Base-by-base conservation (phyloP, 352 stramenopile genomes). In the Elongisporangium anandrum region DNA sequence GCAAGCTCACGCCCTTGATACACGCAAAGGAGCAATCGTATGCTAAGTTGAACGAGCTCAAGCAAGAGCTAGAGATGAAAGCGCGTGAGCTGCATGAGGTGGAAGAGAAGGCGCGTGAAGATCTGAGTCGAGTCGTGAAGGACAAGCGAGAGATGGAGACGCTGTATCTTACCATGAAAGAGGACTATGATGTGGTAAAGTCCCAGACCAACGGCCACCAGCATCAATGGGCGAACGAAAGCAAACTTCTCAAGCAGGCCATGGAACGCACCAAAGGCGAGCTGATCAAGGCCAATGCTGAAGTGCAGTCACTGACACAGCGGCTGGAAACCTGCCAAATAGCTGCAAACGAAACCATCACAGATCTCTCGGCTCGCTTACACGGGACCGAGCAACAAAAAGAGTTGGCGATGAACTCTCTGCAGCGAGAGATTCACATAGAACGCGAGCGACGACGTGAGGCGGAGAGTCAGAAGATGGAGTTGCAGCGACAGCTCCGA, bases 141-240 rank as follows among this genome's bases (percentile, higher is more conserved):
- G 82, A 90, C 20, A 88, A 87, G 52, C 70, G 80, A 17, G 82
- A 82, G 8, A 21, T 89, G 10, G 80, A 92, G 49, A 64, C 70
- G 13, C 61, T 76, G 26, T 67, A 81, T 10, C 21, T 70, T 23
- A 58, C 77, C 20, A 60, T 81, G 13, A 79, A 82, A 49, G 82
- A 88, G 49, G 79, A 88, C n/a, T 65, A 62, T 16, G 82, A 90
- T 17, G 53, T 63, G 34, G 65, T 68, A 1, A 59, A 68, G 10
- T 70, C 77, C 17, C 79, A 87, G 53, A 65, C 75, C 1, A 66
- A 29, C 9, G 60, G 63, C 0, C 62, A 77, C 1, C 70, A 82
- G 50, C 62, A 78, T 15, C 77, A 86, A 9, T 75, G 69, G 52
- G 68, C 82, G 29, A 76, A 57, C 3, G 82, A 90, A 47, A 59